A percentile compares a stretch with the other conserved stretches of the same genome.
These are phyloP conservation scores for Didymella segeticola DNA, from an alignment of 2,329 filamentous ascomycete species.

Conservation along the genomic window DNA sequence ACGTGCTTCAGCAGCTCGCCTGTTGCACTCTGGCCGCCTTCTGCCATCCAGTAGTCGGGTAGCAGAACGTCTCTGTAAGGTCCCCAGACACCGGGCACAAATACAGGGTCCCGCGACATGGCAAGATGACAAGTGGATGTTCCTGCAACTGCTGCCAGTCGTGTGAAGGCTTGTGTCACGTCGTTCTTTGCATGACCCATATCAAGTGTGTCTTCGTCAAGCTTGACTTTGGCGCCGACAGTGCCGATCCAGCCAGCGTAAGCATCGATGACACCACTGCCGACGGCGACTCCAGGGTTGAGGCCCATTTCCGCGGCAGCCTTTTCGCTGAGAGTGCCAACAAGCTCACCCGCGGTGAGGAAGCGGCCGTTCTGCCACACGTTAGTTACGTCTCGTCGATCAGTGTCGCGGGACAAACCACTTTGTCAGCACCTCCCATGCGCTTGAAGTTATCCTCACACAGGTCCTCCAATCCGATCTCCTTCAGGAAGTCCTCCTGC, in stretches of 20 bases:
- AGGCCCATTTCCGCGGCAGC: conserved; percentile 85
- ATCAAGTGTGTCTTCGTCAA: conserved; percentile 72
- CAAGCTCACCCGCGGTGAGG: conserved; percentile 88
- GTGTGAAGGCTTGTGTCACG: conserved; percentile 88
- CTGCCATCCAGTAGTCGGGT: conserved; percentile 93
- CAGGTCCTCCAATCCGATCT: conserved; percentile 86
- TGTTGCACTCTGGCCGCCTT: conserved; percentile 95
- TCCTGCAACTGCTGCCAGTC: conserved; percentile 90
- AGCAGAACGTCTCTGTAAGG: conserved; percentile 94
- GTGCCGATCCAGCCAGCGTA: conserved; percentile 99
- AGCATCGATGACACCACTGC: conserved; percentile 95
- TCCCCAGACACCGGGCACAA: conserved; percentile 95
- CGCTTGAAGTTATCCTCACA: conserved; percentile 87
- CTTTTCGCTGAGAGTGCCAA: conserved; percentile 82
- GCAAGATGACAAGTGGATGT: conserved; percentile 97
- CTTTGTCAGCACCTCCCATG: conserved; percentile 91
- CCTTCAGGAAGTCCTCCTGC: conserved; percentile 91
- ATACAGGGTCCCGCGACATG: conserved; percentile 92
- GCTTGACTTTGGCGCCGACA: conserved; percentile 92
- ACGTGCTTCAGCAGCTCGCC: conserved; percentile 94
- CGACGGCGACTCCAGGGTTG: conserved; percentile 85
- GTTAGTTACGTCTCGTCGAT: conserved; percentile 39
- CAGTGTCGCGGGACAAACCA: conserved; percentile 69
- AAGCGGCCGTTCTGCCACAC: conserved; percentile 87
- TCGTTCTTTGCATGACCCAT: conserved; percentile 77